Evolutionary conservation across 2,329 filamentous ascomycete genomes (phyloP).

Genomic region (Pestalotiopsis sp.): DNA sequence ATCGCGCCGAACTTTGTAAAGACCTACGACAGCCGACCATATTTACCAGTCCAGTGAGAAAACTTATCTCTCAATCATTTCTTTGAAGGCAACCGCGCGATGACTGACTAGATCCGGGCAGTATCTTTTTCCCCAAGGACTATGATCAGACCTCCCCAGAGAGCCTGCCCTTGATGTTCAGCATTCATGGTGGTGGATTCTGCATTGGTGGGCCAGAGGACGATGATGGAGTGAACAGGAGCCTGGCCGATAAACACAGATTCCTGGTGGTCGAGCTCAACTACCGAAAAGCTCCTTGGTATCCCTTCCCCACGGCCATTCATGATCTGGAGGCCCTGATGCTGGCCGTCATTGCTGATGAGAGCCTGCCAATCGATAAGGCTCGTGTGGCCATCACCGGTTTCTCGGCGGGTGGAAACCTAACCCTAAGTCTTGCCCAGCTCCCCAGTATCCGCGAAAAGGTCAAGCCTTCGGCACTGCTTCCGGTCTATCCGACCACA

Average conservation of each 20-base stretch:
- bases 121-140: constrained; percentile 36
- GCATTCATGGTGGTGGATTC: constrained; percentile 48
- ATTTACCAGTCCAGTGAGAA: constrained; percentile 33
- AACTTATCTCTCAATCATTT: not conserved
- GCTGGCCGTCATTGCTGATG: constrained; percentile 39
- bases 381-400: constrained; percentile 40
- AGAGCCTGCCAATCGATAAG: constrained; percentile 41
- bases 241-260: constrained; percentile 37
- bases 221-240: constrained; percentile 41
- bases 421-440: constrained; percentile 40
- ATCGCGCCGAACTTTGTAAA: constrained; percentile 33
- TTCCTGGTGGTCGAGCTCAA: constrained; percentile 45
- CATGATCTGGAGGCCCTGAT: constrained; percentile 42
- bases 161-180: constrained; percentile 39
- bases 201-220: constrained; percentile 35
- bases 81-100: not conserved
- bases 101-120: constrained; percentile 6
- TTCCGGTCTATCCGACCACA: constrained; percentile 40
- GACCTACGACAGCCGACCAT: constrained; percentile 34
- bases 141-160: constrained; percentile 27
- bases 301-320: constrained; percentile 40
- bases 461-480: constrained; percentile 30
- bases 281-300: constrained; percentile 42
- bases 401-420: constrained; percentile 46
- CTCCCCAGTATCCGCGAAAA: constrained; percentile 35